phyloP scores from a whole-genome alignment of 345 rosid species.

The Aquilaria sinensis region DNA sequence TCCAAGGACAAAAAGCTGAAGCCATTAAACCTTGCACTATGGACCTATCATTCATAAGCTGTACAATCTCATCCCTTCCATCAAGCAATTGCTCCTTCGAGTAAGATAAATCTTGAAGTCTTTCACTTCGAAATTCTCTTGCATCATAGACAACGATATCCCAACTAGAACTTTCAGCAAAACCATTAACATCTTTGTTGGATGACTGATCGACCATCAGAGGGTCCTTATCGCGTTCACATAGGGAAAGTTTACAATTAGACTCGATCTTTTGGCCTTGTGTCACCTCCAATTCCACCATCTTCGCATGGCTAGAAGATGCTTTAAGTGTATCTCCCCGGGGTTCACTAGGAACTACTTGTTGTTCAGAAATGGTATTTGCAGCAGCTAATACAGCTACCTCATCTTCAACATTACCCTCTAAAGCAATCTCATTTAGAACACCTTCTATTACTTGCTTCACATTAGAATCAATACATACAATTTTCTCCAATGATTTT shows the following conservation, averaged over 20 bases:
- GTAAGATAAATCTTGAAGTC: slow-evolving; percentile 14
- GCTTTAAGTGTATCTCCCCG: slow-evolving; percentile 12
- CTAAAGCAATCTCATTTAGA: slow-evolving; percentile 14
- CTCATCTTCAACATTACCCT: slow-evolving; percentile 3
- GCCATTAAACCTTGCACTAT: slow-evolving; percentile 33
- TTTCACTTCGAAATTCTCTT: slow-evolving; percentile 10
- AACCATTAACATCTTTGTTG: slow-evolving; percentile 6
- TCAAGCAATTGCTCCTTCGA: slow-evolving; percentile 9
- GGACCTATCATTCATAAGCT: slow-evolving; percentile 8
- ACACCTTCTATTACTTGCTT: slow-evolving; percentile 16
- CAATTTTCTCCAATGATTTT: slow-evolving; percentile 6
- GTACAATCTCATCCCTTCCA: slow-evolving; percentile 6
- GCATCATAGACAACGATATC: slow-evolving; percentile 14
- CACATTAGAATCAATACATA: slow-evolving; percentile 10
- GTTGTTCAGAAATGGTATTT: slow-evolving; percentile 17
- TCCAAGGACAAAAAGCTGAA: slow-evolving; percentile 18
- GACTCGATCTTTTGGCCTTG: slow-evolving; percentile 12
- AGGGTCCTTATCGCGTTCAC: slow-evolving; percentile 10
- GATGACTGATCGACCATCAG: slow-evolving; percentile 9
- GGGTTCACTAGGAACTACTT: slow-evolving; percentile 6
- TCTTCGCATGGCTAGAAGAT: slow-evolving; percentile 12
- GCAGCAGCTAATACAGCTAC: slow-evolving; percentile 1
- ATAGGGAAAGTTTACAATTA: slow-evolving; percentile 13
- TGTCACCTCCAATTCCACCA: slow-evolving; percentile 8
- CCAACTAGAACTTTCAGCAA: slow-evolving; percentile 17